Evolutionary conservation across 2,329 filamentous ascomycete genomes (phyloP), one percentile per base, ranked within the genome.

Genomic region (Neofusicoccum ribis): DNA sequence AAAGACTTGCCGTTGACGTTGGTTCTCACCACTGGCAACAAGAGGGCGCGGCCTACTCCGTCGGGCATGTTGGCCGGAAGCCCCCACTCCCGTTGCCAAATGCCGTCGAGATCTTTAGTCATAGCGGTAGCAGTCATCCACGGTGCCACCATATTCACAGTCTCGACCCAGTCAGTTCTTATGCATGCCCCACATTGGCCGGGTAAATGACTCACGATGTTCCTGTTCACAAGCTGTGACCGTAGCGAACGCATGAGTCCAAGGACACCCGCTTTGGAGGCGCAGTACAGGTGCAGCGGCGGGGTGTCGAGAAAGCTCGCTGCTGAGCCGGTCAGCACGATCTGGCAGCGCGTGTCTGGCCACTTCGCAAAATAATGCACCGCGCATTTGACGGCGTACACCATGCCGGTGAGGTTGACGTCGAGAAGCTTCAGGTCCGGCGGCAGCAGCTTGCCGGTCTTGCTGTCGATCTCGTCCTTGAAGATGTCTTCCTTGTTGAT

Each of bases 231-330:
- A 14, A 68, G 67, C 14, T 67, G 68, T 5, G 64, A 67, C 39
- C 70, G 66, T 56, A 72, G 54, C 2, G 67, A 67, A 12, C 71
- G 67, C 71, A 72, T 72, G 20, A 72, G 62, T 2, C 71, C 71
- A 31, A 72, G 46, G 0, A 72, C 67, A 3, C 71, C 71, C 64
- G 71, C 69, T 44, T 72, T 72, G 47, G 68, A 69, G 43, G 71
- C 71, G 14, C 69, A 66, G 52, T 72, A 72, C 20, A 68, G 65
- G 7, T 69, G 64, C 37, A 71, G 46, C 12, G 69, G 69, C 11
- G 68, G 68, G 44, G 68, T 66, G 31, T 72, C 70, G 34, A 71
- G 69, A 44, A 70, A 72, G 8, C 70, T 65, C 8, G 67, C 71
- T 5, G 69, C 70, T 23, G 70, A 70, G 6, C 61, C 65, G 39